A percentile compares a stretch with the other conserved stretches of the same genome.
Evolutionary conservation across 164 flowering plant genomes (phyloP).

Genomic region (Euptelea pleiosperma): DNA sequence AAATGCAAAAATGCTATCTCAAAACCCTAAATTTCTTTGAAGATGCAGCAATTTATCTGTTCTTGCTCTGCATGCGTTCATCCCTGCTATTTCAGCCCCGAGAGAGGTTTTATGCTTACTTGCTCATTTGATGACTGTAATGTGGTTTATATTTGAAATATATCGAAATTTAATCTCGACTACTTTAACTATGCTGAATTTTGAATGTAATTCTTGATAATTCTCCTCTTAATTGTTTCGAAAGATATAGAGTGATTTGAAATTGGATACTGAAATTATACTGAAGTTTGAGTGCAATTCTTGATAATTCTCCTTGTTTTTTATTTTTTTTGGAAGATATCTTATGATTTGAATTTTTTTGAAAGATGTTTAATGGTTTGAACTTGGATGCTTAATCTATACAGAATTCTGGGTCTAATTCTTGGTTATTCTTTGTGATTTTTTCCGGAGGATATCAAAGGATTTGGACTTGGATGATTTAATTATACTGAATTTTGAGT

Average conservation of each 20-base stretch:
- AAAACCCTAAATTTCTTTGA: background rate
- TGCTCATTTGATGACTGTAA: background rate
- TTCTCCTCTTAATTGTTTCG: background rate
- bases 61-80: constrained; percentile 4
- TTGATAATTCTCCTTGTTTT: too few species aligned
- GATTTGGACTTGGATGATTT: too few species aligned
- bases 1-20: background rate
- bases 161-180: too few species aligned
- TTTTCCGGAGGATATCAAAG: too few species aligned
- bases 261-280: background rate
- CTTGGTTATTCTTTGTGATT: too few species aligned
- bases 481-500: background rate
- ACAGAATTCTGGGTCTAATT: too few species aligned
- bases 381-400: too few species aligned
- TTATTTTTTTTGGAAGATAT: too few species aligned
- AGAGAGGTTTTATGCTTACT: background rate
- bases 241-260: background rate
- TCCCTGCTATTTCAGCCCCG: background rate
- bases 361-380: too few species aligned
- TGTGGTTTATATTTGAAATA: too few species aligned
- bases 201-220: background rate
- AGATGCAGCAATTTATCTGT: background rate
- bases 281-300: background rate
- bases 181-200: too few species aligned
- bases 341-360: too few species aligned